A percentile compares a stretch with the other conserved stretches of the same genome.
Conservation (phyloP, 768 basidiomycete genomes). For the Boletus patriciae region DNA sequence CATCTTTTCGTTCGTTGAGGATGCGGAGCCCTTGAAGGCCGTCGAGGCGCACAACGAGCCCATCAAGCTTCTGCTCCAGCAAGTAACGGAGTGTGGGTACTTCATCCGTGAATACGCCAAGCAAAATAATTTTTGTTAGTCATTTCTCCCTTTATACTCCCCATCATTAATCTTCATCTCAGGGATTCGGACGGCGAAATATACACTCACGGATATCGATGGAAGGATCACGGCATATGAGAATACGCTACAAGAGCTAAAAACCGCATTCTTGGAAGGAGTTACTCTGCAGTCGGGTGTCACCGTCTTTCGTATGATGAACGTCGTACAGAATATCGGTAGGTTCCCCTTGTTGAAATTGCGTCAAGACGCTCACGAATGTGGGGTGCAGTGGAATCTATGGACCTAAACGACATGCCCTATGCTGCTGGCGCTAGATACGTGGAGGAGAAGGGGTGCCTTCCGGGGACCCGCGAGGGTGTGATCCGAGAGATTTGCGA, state of each 20-base stretch:
- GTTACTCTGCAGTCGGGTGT: not conserved
- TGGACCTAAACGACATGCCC: slow-evolving; percentile 15
- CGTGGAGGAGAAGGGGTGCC: too few species aligned
- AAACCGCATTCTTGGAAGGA: not conserved
- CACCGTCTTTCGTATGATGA: slow-evolving; percentile 16
- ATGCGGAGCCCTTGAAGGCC: slow-evolving; percentile 1
- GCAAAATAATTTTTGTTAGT: not conserved
- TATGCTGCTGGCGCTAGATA: too few species aligned
- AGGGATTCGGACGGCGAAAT: not conserved
- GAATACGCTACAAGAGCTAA: not conserved
- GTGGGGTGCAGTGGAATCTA: slow-evolving; percentile 2
- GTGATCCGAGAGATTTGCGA: too few species aligned
- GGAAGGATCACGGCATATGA: not conserved
- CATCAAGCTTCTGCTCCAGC: too few species aligned
- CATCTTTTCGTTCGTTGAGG: not conserved
- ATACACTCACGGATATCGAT: not conserved
- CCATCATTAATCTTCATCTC: not conserved
- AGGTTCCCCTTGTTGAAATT: not conserved
- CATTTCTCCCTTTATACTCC: not conserved
- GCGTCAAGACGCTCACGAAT: not conserved
- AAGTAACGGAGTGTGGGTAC: too few species aligned
- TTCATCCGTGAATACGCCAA: not conserved
- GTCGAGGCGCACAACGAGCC: slow-evolving; percentile 1
- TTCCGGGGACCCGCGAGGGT: too few species aligned
- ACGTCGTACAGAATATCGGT: slow-evolving; percentile 1